A percentile compares a stretch with the other conserved stretches of the same genome.
These are phyloP conservation scores for Lagenaria siceraria DNA, from an alignment of 306 rosid species.

Conservation along the genomic window DNA sequence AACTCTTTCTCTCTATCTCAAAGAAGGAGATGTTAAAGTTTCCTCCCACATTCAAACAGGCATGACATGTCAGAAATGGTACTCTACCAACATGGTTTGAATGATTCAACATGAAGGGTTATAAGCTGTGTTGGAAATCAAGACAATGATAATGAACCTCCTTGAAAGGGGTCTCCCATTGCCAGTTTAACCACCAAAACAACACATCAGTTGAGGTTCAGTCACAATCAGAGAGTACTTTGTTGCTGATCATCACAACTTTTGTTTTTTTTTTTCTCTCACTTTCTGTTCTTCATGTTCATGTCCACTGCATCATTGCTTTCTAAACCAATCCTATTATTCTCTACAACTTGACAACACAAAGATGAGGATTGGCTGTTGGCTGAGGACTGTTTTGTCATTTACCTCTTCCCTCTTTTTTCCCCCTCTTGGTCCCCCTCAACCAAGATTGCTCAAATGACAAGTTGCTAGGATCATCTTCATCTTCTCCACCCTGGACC, in stretches of 20 bases:
- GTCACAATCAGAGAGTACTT: neutral
- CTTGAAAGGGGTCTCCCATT: neutral
- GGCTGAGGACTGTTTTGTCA: conserved; percentile 4
- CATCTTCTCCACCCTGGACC: neutral
- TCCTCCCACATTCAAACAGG: neutral
- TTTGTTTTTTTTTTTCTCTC: neutral
- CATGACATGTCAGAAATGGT: neutral
- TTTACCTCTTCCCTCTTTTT: neutral
- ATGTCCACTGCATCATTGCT: conserved; percentile 1
- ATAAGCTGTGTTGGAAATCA: neutral
- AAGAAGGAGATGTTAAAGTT: neutral
- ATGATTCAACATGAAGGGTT: conserved; percentile 5
- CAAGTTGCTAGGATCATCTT: neutral
- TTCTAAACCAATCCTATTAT: neutral
- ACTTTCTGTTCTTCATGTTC: neutral
- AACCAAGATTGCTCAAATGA: neutral
- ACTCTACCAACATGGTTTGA: neutral
- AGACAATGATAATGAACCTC: neutral
- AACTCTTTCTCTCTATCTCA: neutral
- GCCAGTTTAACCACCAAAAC: conserved; percentile 2
- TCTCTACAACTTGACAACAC: conserved; percentile 5
- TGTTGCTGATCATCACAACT: neutral
- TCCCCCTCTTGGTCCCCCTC: neutral
- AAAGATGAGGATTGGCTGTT: neutral
- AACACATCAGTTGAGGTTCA: neutral